Percentiles rank a stretch among this genome's conserved stretches.
phyloP scores from a whole-genome alignment of 2,329 filamentous ascomycete genomes.

The Nothophaeocryptopus gaeumannii region DNA sequence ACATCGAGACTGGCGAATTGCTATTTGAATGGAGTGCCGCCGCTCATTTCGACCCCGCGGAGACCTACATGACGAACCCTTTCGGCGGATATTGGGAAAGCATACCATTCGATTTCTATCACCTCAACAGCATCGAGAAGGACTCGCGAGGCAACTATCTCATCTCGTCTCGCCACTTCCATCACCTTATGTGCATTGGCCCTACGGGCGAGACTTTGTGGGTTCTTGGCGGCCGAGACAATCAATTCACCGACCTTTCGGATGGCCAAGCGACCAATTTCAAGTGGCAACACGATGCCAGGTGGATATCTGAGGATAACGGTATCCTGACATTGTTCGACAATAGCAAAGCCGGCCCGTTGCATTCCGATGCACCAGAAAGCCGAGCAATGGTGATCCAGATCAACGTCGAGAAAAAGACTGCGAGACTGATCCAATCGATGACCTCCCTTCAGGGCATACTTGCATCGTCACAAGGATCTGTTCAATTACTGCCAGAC shows the following conservation, averaged over 20 bases:
- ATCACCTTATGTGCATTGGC: constrained; percentile 44
- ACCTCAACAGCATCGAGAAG: constrained; percentile 56
- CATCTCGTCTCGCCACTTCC: constrained; percentile 46
- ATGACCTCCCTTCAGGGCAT: constrained; percentile 44
- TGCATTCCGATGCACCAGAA: constrained; percentile 35
- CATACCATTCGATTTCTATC: constrained; percentile 44
- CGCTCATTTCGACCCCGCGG: constrained; percentile 35
- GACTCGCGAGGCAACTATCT: constrained; percentile 48
- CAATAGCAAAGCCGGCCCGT: constrained; percentile 50
- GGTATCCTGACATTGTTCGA: constrained; percentile 43
- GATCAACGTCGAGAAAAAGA: constrained; percentile 39
- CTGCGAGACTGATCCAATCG: constrained; percentile 44
- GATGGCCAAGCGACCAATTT: constrained; percentile 47
- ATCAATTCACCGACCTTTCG: constrained; percentile 43
- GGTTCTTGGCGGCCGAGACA: constrained; percentile 50
- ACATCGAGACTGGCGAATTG: constrained; percentile 41
- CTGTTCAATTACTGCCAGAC: constrained; percentile 50
- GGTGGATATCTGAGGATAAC: constrained; percentile 40
- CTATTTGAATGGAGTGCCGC: constrained; percentile 43
- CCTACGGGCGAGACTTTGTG: constrained; percentile 48
- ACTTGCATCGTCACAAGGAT: constrained; percentile 50
- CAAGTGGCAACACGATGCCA: constrained; percentile 53
- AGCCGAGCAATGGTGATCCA: constrained; percentile 44
- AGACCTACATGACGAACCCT: constrained; percentile 34
- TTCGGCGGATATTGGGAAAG: constrained; percentile 39